Base-by-base conservation (phyloP, 108 stramenopile species). In the Aureococcus anophagefferens region DNA sequence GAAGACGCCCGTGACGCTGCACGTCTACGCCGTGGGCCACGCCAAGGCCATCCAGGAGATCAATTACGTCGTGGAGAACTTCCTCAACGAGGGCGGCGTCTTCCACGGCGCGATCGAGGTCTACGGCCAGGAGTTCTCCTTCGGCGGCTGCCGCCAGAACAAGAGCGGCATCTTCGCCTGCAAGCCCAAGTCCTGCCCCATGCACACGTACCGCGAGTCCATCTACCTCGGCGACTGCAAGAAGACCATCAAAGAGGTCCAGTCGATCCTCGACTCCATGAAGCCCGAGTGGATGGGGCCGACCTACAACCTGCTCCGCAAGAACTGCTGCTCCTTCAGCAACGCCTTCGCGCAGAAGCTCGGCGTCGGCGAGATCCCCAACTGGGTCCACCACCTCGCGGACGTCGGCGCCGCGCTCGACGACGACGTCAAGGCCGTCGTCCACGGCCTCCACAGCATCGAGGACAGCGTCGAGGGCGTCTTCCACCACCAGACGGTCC, bases 241-340 rank as follows among this genome's bases (percentile, higher is more conserved):
- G 65, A 74, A 86, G 36, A 76, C 70, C 15, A 73, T 77, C 67
- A 72, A 79, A 4, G 89, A 89, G 59, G 88, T 87, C 7, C 77
- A 83, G 37, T 71, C 81, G 40, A 72, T 91, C 16, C 70, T 91
- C 31, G 76, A 80, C 34, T 73, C 76, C 59, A 89, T 91, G 91
- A 83, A 86, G 0, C 29, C 64, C 18, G 89, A 91, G 59, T 91
- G 89, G 64, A 72, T 88, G 73, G 91, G 91, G 11, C 64, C 69
- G 4, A 89, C 89, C 71, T 91, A 91, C 69, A 88, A 91, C 69
- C 46, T 91, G 15, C 72, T 91, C 0, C 76, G 89, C 32, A 91
- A 89, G 72, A 91, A 91, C 71, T 91, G 91, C 74, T 88, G 88
- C 67, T 86, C 91, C 37, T 91, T 91, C 44, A 37, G 35, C 44